Evolutionary conservation across 805 yeast species (phyloP).

Genomic region (Dipodascopsis uninucleata): DNA sequence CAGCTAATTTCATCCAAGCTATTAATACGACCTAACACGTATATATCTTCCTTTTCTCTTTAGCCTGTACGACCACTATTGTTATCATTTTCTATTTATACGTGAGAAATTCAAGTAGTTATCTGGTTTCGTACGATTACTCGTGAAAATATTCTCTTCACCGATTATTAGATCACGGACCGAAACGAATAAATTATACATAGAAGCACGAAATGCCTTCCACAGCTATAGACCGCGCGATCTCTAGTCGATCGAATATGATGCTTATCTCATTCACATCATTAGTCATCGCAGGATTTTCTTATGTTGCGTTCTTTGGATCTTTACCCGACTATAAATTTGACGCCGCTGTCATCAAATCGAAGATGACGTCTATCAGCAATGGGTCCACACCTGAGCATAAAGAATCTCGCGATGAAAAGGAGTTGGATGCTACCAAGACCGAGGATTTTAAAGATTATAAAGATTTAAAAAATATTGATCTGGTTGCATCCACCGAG

Average conservation of each 20-base stretch:
- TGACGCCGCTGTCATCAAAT: conserved; percentile 9
- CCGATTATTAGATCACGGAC: too few relatives aligned
- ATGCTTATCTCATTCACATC: conserved; percentile 31
- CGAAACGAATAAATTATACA: too few relatives aligned
- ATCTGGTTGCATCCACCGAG: too few relatives aligned
- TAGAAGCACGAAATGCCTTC: conserved; percentile 13
- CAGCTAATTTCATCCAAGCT: too few relatives aligned
- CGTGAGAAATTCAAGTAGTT: too few relatives aligned
- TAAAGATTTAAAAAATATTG: neutral
- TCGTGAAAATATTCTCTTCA: too few relatives aligned
- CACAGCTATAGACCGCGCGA: conserved; percentile 29
- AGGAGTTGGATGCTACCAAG: conserved; percentile 13
- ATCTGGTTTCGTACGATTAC: too few relatives aligned
- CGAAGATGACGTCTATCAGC: neutral
- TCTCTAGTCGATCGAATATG: conserved; percentile 21
- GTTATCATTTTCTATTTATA: too few relatives aligned
- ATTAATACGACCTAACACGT: too few relatives aligned
- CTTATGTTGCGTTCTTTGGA: conserved; percentile 14
- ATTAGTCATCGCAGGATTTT: conserved; percentile 31
- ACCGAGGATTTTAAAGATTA: conserved; percentile 13
- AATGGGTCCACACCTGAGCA: conserved; percentile 6
- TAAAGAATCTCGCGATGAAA: conserved; percentile 2
- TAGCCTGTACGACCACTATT: too few relatives aligned
- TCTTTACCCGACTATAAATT: conserved; percentile 8
- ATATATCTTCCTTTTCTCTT: too few relatives aligned